Evolutionary conservation across 2,329 filamentous ascomycete species (phyloP).

Genomic region (Penicillium sp.): DNA sequence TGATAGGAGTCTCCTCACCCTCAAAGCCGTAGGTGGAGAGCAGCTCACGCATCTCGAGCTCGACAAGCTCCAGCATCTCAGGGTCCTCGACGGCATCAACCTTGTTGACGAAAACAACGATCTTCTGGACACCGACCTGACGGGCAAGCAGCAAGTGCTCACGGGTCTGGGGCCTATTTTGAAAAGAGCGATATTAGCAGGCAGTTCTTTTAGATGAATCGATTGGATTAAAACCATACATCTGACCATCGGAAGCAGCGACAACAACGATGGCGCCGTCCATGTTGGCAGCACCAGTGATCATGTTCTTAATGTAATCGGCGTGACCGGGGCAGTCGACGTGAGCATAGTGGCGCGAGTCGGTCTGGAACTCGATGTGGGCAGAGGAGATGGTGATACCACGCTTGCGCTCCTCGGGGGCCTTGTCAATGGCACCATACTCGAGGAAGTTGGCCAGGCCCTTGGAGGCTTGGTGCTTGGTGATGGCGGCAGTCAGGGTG

Average conservation of each 20-base stretch:
- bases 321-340: constrained; percentile 99
- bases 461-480: constrained; percentile 95
- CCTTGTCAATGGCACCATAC: constrained; percentile 98
- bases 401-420: constrained; percentile 98
- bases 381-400: constrained; percentile 99
- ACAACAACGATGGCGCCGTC: constrained; percentile 99
- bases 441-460: constrained; percentile 93
- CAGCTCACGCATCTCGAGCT: constrained; percentile 99
- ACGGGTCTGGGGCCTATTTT: constrained; percentile 82
- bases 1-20: constrained; percentile 94
- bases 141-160: constrained; percentile 97
- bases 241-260: constrained; percentile 96
- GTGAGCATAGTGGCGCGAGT: constrained; percentile 95
- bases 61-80: constrained; percentile 99
- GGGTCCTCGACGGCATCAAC: constrained; percentile 95
- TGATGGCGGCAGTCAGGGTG: constrained; percentile 97
- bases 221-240: constrained; percentile 56
- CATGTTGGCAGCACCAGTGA: constrained; percentile 99
- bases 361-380: constrained; percentile 97
- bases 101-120: constrained; percentile 99
- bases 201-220: neutral
- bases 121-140: constrained; percentile 96
- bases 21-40: constrained; percentile 93
- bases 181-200: constrained; percentile 10
- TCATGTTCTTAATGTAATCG: constrained; percentile 99